Base-by-base conservation (phyloP, 2,329 filamentous ascomycete genomes). In the Lojkania enalia region DNA sequence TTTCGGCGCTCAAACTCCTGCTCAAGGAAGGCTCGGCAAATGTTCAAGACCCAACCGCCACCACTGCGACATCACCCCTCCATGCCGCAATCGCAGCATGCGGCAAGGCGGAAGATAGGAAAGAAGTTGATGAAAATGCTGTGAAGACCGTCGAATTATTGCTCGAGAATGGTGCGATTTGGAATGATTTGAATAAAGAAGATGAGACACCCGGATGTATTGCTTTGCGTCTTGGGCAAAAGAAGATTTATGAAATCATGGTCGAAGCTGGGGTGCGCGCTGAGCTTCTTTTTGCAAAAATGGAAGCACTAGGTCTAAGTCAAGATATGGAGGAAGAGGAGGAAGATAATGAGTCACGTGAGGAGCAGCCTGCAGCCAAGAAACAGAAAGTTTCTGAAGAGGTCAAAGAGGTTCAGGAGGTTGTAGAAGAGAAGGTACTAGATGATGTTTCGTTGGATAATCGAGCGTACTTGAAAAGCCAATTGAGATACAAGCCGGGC, bases 191-290 rank as follows among this genome's bases (percentile, higher is more conserved):
- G 44, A 67, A 69, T 51, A 63, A 61, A 37, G 58, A 67, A 21
- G 66, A 67, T 31, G 66, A 70, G n/a, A 69, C 66, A 12, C 66
- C 66, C 7, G 66, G 66, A 49, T 70, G 66, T 41, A 63, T 70
- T 37, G 66, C 66, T 4, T 57, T 67, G 9, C 51, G 59, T 7
- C 44, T 66, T 5, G 64, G 59, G 14, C 64, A 67, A 36, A 61
- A 62, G 42, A 60, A 63, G 46, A 59, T 69, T 19, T 70, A 70
- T 51, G 55, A 67, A 1, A 56, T 64, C 14, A 66, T 69, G 63
- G 66, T 70, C 3, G 64, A 68, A 36, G 66, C 66, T 14, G 66
- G 66, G 42, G 61, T 69, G 1, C 58, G 66, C 2, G 66, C 65
- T 2, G 66, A 70, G 39, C 51, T 69, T 1, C 52, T 70, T 1